These are phyloP conservation scores for Fusarium tuaranense DNA, from an alignment of 2,329 filamentous ascomycete species.

Conservation along the genomic window DNA sequence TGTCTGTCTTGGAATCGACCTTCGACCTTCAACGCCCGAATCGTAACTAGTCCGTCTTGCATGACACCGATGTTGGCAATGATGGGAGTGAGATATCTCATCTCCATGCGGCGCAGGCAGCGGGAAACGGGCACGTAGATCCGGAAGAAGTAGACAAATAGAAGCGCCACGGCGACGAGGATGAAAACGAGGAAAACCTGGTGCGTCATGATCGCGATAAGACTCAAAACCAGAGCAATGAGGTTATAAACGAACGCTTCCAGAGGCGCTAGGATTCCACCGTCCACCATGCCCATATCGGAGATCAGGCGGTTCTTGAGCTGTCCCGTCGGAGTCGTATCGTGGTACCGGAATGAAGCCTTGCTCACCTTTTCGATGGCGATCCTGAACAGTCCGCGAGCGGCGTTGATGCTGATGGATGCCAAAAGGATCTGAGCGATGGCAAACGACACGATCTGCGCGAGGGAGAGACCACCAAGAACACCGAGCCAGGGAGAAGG, in stretches of 20 bases:
- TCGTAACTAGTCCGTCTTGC: conserved; percentile 86
- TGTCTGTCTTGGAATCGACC: conserved; percentile 83
- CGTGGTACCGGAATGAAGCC: conserved; percentile 91
- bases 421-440: conserved; percentile 76
- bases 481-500: conserved; percentile 80
- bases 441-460: conserved; percentile 69
- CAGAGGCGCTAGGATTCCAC: conserved; percentile 82
- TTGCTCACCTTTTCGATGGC: conserved; percentile 80
- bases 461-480: conserved; percentile 74
- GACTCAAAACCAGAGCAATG: conserved; percentile 78
- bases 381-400: conserved; percentile 78
- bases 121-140: conserved; percentile 86
- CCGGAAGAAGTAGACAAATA: conserved; percentile 80
- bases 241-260: conserved; percentile 76
- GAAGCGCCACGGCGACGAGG: conserved; percentile 72
- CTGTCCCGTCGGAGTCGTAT: conserved; percentile 87
- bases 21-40: conserved; percentile 85
- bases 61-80: conserved; percentile 94
- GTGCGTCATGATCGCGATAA: conserved; percentile 82
- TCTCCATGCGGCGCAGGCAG: conserved; percentile 84
- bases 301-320: conserved; percentile 94
- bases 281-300: conserved; percentile 90
- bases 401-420: conserved; percentile 83
- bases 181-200: conserved; percentile 83
- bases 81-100: conserved; percentile 87